These are phyloP conservation scores for Yamadazyma paraphyllophila DNA, from an alignment of 805 yeast species.

Conservation along the genomic window DNA sequence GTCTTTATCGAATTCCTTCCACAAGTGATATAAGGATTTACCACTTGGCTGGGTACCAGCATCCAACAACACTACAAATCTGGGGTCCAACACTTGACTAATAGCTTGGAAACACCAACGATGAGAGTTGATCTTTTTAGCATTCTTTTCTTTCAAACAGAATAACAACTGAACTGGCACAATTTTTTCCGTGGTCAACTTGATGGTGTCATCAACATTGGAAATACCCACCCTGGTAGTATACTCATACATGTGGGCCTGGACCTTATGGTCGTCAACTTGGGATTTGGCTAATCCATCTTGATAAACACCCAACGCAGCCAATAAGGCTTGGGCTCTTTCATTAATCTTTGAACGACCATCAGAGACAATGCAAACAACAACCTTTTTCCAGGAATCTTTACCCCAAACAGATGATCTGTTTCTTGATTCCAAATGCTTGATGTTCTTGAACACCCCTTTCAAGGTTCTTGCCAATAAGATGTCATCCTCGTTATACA, in stretches of 20 bases:
- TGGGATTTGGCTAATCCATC: slow-evolving; percentile 62
- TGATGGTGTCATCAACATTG: slow-evolving; percentile 50
- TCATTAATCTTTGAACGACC: slow-evolving; percentile 67
- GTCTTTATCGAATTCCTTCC: slow-evolving; percentile 62
- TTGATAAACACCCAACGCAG: slow-evolving; percentile 65
- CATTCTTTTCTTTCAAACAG: slow-evolving; percentile 60
- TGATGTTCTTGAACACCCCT: slow-evolving; percentile 63
- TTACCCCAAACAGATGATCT: slow-evolving; percentile 49
- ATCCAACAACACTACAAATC: slow-evolving; percentile 55
- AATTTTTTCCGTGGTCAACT: slow-evolving; percentile 50
- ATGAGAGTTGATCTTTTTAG: slow-evolving; percentile 65
- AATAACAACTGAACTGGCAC: slow-evolving; percentile 63
- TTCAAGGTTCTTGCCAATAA: slow-evolving; percentile 60
- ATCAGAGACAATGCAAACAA: slow-evolving; percentile 61
- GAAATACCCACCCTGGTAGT: slow-evolving; percentile 57
- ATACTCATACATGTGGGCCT: slow-evolving; percentile 65
- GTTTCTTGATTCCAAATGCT: slow-evolving; percentile 50
- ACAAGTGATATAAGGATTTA: slow-evolving; percentile 54
- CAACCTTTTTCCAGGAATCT: slow-evolving; percentile 59
- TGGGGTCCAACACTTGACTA: slow-evolving; percentile 56
- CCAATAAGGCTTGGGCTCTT: slow-evolving; percentile 58
- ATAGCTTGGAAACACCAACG: slow-evolving; percentile 70
- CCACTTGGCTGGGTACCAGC: slow-evolving; percentile 66
- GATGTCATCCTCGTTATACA: slow-evolving; percentile 66
- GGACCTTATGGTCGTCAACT: slow-evolving; percentile 58